phyloP scores from a whole-genome alignment of 208 protist species.

The Leishmania major region DNA sequence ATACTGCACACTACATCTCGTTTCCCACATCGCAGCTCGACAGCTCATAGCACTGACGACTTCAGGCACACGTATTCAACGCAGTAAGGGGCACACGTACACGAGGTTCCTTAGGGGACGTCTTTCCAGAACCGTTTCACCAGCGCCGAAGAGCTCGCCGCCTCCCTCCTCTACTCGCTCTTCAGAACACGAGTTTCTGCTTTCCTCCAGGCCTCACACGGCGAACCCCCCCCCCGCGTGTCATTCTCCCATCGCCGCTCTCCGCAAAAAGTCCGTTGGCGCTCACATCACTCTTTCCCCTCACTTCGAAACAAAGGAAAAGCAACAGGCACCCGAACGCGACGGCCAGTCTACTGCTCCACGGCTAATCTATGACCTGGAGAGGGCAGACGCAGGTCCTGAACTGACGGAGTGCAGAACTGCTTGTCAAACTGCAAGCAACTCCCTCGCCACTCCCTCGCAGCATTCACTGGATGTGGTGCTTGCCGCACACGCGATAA shows the following conservation, averaged over 20 bases:
- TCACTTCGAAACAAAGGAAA: background rate
- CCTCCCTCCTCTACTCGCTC: background rate
- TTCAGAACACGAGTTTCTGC: background rate
- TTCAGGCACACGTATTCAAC: background rate
- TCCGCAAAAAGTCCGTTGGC: background rate
- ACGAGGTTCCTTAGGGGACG: background rate
- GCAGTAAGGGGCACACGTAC: background rate
- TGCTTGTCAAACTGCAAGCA: background rate
- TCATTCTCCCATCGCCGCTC: background rate
- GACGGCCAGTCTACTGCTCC: background rate
- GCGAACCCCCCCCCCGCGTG: background rate
- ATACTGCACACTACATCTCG: slow-evolving; percentile 14
- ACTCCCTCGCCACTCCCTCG: background rate
- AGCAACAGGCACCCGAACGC: background rate
- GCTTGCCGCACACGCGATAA: background rate
- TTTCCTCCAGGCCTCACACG: background rate
- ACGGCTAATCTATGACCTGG: background rate
- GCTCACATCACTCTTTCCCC: background rate
- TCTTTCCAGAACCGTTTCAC: background rate
- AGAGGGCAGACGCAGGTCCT: background rate
- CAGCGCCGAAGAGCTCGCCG: background rate
- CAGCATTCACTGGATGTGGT: background rate
- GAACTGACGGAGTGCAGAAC: background rate
- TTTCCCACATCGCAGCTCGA: slow-evolving; percentile 25
- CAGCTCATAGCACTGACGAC: background rate